A percentile compares a stretch with the other conserved stretches of the same genome.
Conservation (phyloP, 106 monocot species). For the Iris macrosiphon region DNA sequence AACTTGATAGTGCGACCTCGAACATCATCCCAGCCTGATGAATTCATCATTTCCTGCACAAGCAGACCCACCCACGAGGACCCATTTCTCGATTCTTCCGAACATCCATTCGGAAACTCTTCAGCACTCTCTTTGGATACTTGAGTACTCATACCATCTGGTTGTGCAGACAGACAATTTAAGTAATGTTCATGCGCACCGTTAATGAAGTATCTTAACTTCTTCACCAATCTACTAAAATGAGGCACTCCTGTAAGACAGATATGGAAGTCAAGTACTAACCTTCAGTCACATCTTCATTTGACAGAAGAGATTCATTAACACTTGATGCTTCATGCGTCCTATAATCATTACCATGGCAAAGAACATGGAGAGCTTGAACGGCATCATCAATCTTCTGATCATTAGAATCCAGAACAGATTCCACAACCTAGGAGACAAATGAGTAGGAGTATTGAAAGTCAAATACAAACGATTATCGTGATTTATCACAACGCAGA, state of each 20-base stretch:
- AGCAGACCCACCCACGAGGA: constrained; percentile 64
- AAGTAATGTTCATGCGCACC: background rate
- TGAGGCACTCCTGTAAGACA: background rate
- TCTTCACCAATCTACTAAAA: background rate
- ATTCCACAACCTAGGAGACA: constrained; percentile 43
- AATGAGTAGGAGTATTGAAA: too few species aligned
- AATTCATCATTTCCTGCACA: constrained; percentile 62
- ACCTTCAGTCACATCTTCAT: constrained; percentile 35
- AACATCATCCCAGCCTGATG: constrained; percentile 55
- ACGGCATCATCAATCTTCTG: constrained; percentile 69
- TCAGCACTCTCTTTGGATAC: constrained; percentile 18
- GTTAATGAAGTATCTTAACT: background rate
- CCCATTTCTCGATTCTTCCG: constrained; percentile 1
- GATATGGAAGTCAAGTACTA: background rate
- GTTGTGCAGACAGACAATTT: background rate
- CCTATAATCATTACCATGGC: constrained; percentile 33
- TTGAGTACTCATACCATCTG: constrained; percentile 21
- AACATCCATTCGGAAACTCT: constrained; percentile 2
- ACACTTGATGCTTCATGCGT: constrained; percentile 3
- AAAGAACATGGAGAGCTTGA: constrained; percentile 52
- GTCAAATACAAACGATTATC: too few species aligned
- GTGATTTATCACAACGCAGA: too few species aligned
- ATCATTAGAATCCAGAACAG: constrained; percentile 43
- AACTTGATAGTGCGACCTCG: constrained; percentile 35
- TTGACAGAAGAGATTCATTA: constrained; percentile 1